phyloP scores from a whole-genome alignment of 129 eudicot genomes.

The Dittrichia graveolens region DNA sequence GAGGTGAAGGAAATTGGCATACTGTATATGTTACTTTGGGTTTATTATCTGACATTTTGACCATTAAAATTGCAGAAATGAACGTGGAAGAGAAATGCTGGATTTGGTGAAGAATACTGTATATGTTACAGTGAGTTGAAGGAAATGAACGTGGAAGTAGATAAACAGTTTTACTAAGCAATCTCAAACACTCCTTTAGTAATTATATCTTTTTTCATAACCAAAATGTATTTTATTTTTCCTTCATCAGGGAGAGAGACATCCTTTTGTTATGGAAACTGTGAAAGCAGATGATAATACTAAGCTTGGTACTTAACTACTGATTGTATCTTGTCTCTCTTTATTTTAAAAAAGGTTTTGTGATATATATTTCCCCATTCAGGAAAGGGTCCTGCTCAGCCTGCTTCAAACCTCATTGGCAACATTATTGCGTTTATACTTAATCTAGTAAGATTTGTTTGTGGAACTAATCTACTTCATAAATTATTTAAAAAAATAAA shows the following conservation, averaged over 20 bases:
- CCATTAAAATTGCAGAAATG: constrained; percentile 57
- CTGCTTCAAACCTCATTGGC: constrained; percentile 89
- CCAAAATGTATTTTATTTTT: not conserved
- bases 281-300: constrained; percentile 96
- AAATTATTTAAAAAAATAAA: constrained; percentile 9
- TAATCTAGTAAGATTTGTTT: constrained; percentile 57
- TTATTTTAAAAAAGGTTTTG: not conserved
- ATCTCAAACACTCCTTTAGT: too few relatives aligned
- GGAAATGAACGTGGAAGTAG: too few relatives aligned
- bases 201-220: not conserved
- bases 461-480: constrained; percentile 4
- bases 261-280: constrained; percentile 94
- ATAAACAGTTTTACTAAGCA: too few relatives aligned
- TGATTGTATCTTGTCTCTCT: constrained; percentile 5
- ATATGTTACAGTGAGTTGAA: too few relatives aligned
- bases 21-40: not conserved
- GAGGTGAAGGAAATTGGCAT: constrained; percentile 46
- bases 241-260: constrained; percentile 81
- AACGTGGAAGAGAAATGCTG: constrained; percentile 98
- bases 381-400: constrained; percentile 93
- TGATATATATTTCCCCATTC: not conserved
- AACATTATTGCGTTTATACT: constrained; percentile 76
- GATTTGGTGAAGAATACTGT: constrained; percentile 66
- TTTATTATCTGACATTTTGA: constrained; percentile 5
- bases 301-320: constrained; percentile 60